Percentiles rank a stretch among this genome's conserved stretches.
Conservation (phyloP, 345 rosid genomes). For the Iberis pinnata region DNA sequence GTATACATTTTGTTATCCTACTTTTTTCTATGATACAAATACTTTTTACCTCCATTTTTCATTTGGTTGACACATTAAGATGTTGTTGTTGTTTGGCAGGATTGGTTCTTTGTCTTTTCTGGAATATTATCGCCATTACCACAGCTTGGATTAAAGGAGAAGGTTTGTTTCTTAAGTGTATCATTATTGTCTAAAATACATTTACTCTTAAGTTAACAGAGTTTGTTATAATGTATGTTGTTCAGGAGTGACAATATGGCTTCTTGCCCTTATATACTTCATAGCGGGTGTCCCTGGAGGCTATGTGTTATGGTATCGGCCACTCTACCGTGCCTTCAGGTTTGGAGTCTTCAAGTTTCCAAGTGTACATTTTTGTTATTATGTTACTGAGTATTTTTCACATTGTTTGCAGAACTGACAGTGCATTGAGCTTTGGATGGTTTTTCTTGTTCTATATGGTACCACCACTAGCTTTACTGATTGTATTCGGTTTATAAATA, state of each 20-base stretch:
- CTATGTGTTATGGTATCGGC: slow-evolving; percentile 92
- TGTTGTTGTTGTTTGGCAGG: slow-evolving; percentile 44
- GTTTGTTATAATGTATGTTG: slow-evolving; percentile 5
- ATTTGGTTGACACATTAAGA: neutral
- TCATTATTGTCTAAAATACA: neutral
- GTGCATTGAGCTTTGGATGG: slow-evolving; percentile 85
- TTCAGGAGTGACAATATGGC: slow-evolving; percentile 88
- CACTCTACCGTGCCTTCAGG: slow-evolving; percentile 93
- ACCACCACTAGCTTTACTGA: neutral
- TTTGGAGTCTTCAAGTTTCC: slow-evolving; percentile 12
- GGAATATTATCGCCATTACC: slow-evolving; percentile 77
- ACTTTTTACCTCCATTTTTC: neutral
- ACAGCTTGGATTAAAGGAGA: slow-evolving; percentile 84
- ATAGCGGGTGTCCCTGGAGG: slow-evolving; percentile 90
- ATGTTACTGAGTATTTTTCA: neutral
- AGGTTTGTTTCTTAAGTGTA: slow-evolving; percentile 37
- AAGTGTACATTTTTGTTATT: neutral
- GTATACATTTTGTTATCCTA: slow-evolving; percentile 28
- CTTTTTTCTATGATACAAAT: neutral
- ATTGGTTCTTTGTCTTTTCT: slow-evolving; percentile 61
- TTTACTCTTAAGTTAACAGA: neutral
- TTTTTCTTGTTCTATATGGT: slow-evolving; percentile 84
- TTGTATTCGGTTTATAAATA: neutral
- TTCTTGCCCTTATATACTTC: slow-evolving; percentile 93
- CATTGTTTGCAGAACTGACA: slow-evolving; percentile 62